phyloP scores from a whole-genome alignment of 257 asterid species.

The Linaria vulgaris region DNA sequence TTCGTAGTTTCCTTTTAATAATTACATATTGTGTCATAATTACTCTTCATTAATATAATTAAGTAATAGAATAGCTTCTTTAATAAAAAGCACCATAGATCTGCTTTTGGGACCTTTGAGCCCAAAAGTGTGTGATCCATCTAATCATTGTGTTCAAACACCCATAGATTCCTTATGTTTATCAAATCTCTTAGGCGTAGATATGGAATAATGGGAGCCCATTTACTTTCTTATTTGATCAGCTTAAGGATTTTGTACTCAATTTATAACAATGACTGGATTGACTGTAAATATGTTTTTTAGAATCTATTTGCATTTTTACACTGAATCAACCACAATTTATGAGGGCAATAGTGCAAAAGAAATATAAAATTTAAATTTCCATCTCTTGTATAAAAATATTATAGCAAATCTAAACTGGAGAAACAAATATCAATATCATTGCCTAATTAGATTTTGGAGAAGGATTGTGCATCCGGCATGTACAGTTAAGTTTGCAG shows the following conservation, averaged over 20 bases:
- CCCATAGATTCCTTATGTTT: too few species aligned
- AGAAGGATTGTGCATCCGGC: constrained; percentile 2
- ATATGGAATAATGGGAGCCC: not conserved
- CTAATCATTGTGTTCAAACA: too few species aligned
- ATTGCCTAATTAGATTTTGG: constrained; percentile 2
- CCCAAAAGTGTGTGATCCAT: too few species aligned
- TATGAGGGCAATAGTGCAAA: not conserved
- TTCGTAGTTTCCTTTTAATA: too few species aligned
- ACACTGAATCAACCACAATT: not conserved
- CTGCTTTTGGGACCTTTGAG: too few species aligned
- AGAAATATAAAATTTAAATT: not conserved
- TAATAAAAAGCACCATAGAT: too few species aligned
- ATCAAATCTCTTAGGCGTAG: not conserved
- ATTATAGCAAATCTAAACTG: not conserved
- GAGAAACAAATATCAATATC: not conserved
- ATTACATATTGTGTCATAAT: too few species aligned
- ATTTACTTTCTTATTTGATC: not conserved
- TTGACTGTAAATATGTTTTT: not conserved
- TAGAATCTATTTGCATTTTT: not conserved
- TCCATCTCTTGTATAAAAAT: not conserved
- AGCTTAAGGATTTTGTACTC: not conserved
- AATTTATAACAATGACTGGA: too few species aligned
- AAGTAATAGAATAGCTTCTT: too few species aligned
- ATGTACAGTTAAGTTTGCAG: not conserved
- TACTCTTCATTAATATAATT: too few species aligned